Percentiles rank a stretch among this genome's conserved stretches.
Evolutionary conservation across 257 asterid genomes (phyloP).

Genomic region (Nicotiana undulata): DNA sequence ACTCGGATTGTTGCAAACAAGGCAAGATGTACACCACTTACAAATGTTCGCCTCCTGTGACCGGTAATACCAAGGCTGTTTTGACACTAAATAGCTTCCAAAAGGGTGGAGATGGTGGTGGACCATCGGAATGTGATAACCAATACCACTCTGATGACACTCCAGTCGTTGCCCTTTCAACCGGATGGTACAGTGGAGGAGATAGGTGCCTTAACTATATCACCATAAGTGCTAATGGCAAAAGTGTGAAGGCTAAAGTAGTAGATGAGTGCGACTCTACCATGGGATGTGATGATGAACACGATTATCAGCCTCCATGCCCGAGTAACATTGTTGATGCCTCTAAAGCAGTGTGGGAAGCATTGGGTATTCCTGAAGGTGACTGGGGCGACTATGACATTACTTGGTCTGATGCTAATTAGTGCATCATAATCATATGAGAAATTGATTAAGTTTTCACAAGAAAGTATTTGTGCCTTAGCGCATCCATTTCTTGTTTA

Average conservation of each 20-base stretch:
- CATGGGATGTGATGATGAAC: slow-evolving; percentile 37
- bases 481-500: too few species aligned
- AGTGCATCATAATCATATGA: not conserved
- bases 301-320: slow-evolving; percentile 44
- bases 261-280: slow-evolving; percentile 43
- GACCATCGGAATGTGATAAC: slow-evolving; percentile 30
- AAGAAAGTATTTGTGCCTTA: too few species aligned
- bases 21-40: slow-evolving; percentile 29
- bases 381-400: slow-evolving; percentile 35
- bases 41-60: slow-evolving; percentile 29
- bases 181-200: slow-evolving; percentile 33
- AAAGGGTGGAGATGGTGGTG: slow-evolving; percentile 38
- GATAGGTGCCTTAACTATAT: slow-evolving; percentile 24
- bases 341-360: slow-evolving; percentile 39
- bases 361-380: slow-evolving; percentile 24
- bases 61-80: slow-evolving; percentile 19
- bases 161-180: slow-evolving; percentile 31
- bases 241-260: slow-evolving; percentile 26
- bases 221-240: slow-evolving; percentile 20
- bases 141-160: slow-evolving; percentile 28
- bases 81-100: slow-evolving; percentile 36
- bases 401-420: slow-evolving; percentile 32
- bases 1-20: slow-evolving; percentile 25
- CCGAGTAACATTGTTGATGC: slow-evolving; percentile 40
- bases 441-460: too few species aligned